Evolutionary conservation across 257 asterid genomes (phyloP).

Genomic region (Solanum ossicruentum): DNA sequence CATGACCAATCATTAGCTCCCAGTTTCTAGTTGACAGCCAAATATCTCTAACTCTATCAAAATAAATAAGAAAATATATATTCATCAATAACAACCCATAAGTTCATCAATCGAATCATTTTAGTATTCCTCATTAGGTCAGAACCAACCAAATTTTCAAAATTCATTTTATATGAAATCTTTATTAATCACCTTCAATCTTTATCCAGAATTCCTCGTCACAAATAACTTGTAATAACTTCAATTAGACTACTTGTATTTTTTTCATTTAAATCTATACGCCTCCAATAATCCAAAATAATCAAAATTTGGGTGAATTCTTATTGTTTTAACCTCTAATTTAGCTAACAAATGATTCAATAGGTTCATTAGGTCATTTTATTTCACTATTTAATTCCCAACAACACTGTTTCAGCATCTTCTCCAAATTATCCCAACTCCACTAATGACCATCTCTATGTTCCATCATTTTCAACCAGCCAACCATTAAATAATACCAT

Average conservation of each 20-base stretch:
- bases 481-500: background rate
- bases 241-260: background rate
- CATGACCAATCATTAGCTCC: background rate
- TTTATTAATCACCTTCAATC: background rate
- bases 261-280: background rate
- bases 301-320: background rate
- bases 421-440: background rate
- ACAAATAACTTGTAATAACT: background rate
- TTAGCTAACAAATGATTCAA: background rate
- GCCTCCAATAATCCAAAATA: background rate
- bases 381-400: background rate
- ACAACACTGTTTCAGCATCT: background rate
- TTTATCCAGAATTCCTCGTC: background rate
- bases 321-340: background rate
- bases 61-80: background rate
- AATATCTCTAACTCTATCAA: background rate
- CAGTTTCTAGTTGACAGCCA: background rate
- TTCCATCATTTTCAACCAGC: background rate
- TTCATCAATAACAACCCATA: background rate
- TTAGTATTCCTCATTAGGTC: background rate
- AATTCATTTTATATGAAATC: background rate
- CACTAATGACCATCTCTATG: background rate
- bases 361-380: background rate
- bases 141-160: background rate
- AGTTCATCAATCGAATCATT: background rate